Base-by-base conservation (phyloP, 2,329 filamentous ascomycete genomes). In the Fusarium siculi region DNA sequence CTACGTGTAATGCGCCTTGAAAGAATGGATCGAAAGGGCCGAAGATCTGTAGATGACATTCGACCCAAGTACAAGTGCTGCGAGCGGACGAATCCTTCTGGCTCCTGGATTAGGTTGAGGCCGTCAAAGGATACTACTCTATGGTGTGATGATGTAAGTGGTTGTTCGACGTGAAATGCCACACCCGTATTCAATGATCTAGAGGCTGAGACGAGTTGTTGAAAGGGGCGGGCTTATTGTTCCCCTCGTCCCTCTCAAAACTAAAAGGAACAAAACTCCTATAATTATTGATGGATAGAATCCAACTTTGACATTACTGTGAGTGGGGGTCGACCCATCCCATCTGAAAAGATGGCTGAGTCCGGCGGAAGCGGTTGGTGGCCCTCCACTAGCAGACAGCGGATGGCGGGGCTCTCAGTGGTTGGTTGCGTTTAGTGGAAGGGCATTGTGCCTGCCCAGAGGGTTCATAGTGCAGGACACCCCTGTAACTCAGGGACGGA, bases 1-100 rank as follows among this genome's bases (percentile, higher is more conserved):
- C 50, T 66, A 69, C 60, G 73, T 63, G 71, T 65, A 74, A 77
- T 67, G 74, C 74, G 78, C 66, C 66, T 72, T 67, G 68, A 66
- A 50, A 65, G 40, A 54, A 70, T 67, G 54, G 32, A 70, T 68
- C 42, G 61, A 77, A 64, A 68, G 70, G 70, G 74, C 68, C 73
- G 70, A 70, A 74, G 74, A 63, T 68, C 72, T 73, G 52, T 69
- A 63, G 68, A 74, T 23, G 63, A 70, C 36, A 66, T 75, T 75
- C 64, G 74, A 74, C 64, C 71, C 56, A 53, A 61, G 40, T 40
- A 52, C 43, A 63, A 63, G 49, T 65, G 49, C 50, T 66, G 70
- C 63, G 55, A 61, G 70, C 67, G 66, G 69, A 39, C 18, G 34
- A 43, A 75, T 68, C 72, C 71, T 69, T 70, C 71, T 70, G 67